Conservation (phyloP, 139 green algal genomes). For the Yamagishiella unicocca region DNA sequence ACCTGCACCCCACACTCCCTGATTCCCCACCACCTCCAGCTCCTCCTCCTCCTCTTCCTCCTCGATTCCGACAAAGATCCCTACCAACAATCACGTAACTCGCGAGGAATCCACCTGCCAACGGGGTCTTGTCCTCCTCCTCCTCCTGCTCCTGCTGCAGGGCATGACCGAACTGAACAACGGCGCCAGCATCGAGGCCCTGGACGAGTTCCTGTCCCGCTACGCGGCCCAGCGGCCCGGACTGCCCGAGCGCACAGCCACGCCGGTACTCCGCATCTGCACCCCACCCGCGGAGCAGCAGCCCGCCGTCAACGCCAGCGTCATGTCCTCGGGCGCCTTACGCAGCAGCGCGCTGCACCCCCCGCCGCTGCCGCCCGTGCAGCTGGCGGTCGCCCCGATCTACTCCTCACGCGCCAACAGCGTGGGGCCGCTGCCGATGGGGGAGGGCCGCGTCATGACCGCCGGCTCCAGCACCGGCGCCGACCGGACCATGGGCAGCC, state of each 20-base stretch:
- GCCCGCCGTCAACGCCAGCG: neutral
- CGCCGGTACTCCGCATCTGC: constrained; percentile 35
- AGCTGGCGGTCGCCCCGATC: neutral
- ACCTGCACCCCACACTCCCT: too few species aligned
- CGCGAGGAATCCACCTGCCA: too few species aligned
- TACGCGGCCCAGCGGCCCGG: constrained; percentile 43
- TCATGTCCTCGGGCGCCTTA: neutral
- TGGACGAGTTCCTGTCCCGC: constrained; percentile 52
- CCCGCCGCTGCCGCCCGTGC: neutral
- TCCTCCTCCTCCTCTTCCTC: neutral
- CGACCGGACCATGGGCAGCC: neutral
- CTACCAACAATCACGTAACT: too few species aligned
- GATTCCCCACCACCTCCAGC: neutral
- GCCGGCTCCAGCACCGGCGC: neutral
- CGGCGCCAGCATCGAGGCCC: constrained; percentile 38
- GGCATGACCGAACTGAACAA: constrained; percentile 37
- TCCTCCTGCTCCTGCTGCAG: constrained; percentile 40
- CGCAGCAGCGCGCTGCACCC: neutral
- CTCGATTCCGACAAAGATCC: too few species aligned
- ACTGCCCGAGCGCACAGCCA: constrained; percentile 35
- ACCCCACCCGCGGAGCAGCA: neutral
- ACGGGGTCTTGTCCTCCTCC: too few species aligned
- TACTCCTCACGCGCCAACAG: constrained; percentile 30
- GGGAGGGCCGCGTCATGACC: neutral
- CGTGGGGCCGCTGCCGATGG: constrained; percentile 19